Percentiles rank a stretch among this genome's conserved stretches.
Evolutionary conservation across 257 asterid genomes (phyloP).

Genomic region (Coffea eugenioides): DNA sequence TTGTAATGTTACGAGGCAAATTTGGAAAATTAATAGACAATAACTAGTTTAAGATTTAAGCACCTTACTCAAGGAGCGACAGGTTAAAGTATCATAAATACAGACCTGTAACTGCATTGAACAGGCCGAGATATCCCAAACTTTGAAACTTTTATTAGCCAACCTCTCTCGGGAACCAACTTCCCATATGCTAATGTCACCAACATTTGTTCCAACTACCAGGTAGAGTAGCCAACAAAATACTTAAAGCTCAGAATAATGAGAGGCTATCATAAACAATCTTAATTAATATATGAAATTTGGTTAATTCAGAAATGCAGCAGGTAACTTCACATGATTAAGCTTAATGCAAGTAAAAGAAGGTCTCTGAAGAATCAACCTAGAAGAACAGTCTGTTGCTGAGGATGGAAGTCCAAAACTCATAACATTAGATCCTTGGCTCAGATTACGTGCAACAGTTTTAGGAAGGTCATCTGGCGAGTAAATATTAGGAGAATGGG

Average conservation of each 20-base stretch:
- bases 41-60: slow-evolving; percentile 2
- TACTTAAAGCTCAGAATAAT: slow-evolving; percentile 6
- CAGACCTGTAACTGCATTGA: slow-evolving; percentile 90
- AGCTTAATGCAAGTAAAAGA: not conserved
- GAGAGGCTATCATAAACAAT: not conserved
- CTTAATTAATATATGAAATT: not conserved
- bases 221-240: slow-evolving; percentile 15
- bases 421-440: slow-evolving; percentile 96
- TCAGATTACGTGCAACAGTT: slow-evolving; percentile 75
- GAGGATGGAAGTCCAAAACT: slow-evolving; percentile 98
- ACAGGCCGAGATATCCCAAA: slow-evolving; percentile 86
- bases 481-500: slow-evolving; percentile 65
- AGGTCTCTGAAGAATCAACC: slow-evolving; percentile 40
- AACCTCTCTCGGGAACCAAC: slow-evolving; percentile 90
- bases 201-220: slow-evolving; percentile 97
- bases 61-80: not conserved
- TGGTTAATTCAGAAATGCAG: not conserved
- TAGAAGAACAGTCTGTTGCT: slow-evolving; percentile 90
- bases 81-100: slow-evolving; percentile 21
- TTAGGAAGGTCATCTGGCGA: slow-evolving; percentile 97
- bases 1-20: not conserved
- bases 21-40: not conserved
- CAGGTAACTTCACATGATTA: not conserved
- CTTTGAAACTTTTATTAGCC: slow-evolving; percentile 80
- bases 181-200: slow-evolving; percentile 98